Conservation (phyloP, 345 rosid genomes). For the Angophora floribunda region DNA sequence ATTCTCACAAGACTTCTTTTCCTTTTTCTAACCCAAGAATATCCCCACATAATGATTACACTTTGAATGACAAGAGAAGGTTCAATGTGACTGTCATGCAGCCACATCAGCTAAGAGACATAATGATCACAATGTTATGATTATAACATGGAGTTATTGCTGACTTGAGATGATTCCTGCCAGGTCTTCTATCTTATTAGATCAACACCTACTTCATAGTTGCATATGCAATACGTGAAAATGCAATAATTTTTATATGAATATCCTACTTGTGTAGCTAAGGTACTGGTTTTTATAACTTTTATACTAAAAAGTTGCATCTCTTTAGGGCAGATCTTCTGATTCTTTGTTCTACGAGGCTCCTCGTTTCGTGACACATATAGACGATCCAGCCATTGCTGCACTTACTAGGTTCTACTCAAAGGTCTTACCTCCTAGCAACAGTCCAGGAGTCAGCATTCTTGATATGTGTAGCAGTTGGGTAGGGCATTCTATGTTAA, state of each 20-base stretch:
- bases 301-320: background rate
- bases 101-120: background rate
- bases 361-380: conserved; percentile 86
- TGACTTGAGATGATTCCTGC: background rate
- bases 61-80: background rate
- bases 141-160: background rate
- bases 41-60: background rate
- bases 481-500: conserved; percentile 28
- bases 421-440: conserved; percentile 67
- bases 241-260: background rate
- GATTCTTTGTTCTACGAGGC: conserved; percentile 71
- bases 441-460: conserved; percentile 69
- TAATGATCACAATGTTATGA: background rate
- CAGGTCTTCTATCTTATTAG: background rate
- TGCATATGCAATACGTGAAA: background rate
- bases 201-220: background rate
- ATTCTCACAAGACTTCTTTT: background rate
- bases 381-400: conserved; percentile 86
- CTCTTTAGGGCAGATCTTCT: conserved; percentile 39
- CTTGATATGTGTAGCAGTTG: conserved; percentile 97
- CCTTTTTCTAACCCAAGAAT: background rate
- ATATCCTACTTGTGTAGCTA: background rate
- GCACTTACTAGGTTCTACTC: conserved; percentile 80
- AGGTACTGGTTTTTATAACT: background rate
- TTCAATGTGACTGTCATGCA: background rate